These are phyloP conservation scores for Raffaelea ambrosiae DNA, from an alignment of 2,329 filamentous ascomycete genomes.

Conservation along the genomic window DNA sequence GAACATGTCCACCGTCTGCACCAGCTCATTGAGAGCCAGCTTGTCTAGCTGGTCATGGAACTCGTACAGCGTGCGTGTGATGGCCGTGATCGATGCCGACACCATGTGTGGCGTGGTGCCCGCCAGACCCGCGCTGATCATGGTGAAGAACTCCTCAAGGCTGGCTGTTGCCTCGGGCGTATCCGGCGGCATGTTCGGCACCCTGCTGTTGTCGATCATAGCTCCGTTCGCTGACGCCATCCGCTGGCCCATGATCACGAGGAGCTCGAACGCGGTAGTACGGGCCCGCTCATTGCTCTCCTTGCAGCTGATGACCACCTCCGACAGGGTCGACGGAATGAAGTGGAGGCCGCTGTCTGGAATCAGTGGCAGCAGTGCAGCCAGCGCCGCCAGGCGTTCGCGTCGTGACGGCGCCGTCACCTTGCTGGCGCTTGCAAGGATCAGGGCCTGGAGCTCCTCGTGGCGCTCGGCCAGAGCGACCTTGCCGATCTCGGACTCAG, in stretches of 20 bases:
- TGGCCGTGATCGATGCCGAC: conserved; percentile 88
- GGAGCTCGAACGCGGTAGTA: conserved; percentile 78
- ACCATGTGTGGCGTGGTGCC: conserved; percentile 95
- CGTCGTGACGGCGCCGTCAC: conserved; percentile 78
- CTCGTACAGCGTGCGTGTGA: conserved; percentile 88
- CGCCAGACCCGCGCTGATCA: conserved; percentile 92
- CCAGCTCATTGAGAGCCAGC: conserved; percentile 69
- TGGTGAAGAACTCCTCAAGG: conserved; percentile 94
- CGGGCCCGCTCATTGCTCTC: conserved; percentile 95
- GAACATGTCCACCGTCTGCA: conserved; percentile 94
- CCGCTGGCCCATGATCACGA: conserved; percentile 80
- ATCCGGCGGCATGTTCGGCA: conserved; percentile 77
- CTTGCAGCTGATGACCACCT: conserved; percentile 94
- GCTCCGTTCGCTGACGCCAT: conserved; percentile 60
- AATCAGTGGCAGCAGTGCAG: conserved; percentile 70
- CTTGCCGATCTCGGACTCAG: conserved; percentile 69
- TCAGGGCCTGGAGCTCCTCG: conserved; percentile 69
- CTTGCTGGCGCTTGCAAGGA: conserved; percentile 73
- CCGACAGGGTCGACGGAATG: conserved; percentile 81
- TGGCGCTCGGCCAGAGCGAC: conserved; percentile 69
- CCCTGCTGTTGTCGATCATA: conserved; percentile 74
- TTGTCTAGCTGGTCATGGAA: conserved; percentile 65
- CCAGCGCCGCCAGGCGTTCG: conserved; percentile 76
- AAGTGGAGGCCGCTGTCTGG: conserved; percentile 78
- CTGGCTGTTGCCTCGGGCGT: conserved; percentile 69